A percentile compares a stretch with the other conserved stretches of the same genome.
These are phyloP conservation scores for Mollisia scopiformis DNA, from an alignment of 2,329 filamentous ascomycete genomes.

Conservation along the genomic window DNA sequence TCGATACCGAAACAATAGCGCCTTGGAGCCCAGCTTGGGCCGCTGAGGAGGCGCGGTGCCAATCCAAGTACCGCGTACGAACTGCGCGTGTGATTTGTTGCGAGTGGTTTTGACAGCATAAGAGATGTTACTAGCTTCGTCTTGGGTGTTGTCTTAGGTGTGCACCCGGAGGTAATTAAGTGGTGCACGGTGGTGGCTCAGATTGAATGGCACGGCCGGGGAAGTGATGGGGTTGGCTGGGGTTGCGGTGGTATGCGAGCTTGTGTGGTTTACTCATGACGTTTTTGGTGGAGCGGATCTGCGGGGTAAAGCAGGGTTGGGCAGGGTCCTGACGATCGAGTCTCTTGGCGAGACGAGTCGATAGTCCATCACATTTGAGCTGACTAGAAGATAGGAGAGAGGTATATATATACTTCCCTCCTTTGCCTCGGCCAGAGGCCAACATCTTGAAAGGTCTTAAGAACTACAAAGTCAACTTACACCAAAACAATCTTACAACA, in stretches of 20 bases:
- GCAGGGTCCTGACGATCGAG: not conserved
- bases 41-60: not conserved
- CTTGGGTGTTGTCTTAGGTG: not conserved
- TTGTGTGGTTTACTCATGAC: not conserved
- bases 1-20: constrained; percentile 1
- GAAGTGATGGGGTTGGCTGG: not conserved
- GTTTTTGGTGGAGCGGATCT: constrained; percentile 6
- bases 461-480: not conserved
- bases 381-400: no score
- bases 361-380: no score
- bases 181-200: constrained; percentile 11
- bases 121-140: not conserved
- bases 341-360: constrained; percentile 2
- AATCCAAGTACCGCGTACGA: not conserved
- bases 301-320: no score
- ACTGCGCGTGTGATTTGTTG: not conserved
- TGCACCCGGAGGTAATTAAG: not conserved
- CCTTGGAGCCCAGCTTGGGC: not conserved
- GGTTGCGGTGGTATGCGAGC: no score
- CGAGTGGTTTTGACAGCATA: not conserved
- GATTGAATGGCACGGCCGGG: not conserved
- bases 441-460: not conserved
- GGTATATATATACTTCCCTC: not conserved
- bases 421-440: not conserved
- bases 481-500: not conserved